Base-by-base conservation (phyloP, 2,329 filamentous ascomycete species). In the Nigrospora sphaerica region DNA sequence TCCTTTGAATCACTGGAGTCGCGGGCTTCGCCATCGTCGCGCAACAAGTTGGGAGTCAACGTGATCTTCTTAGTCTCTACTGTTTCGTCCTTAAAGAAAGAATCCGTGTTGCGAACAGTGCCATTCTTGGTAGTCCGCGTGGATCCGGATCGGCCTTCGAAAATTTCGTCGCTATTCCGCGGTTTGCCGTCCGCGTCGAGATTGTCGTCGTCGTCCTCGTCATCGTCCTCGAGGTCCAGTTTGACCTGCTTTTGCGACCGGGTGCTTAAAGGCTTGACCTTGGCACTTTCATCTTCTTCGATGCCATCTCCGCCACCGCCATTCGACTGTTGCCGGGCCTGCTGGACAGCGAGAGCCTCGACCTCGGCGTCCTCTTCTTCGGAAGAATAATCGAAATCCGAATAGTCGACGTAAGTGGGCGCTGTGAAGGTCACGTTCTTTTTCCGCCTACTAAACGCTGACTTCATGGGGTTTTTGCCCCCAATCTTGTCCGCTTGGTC, bases 51-150 rank as follows among this genome's bases (percentile, higher is more conserved):
- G 2, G 93, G 93, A 4, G 93, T 98, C 39, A 98, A 78, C 0
- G 91, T 95, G 55, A 98, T 97, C 71, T 97, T 97, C 66, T 95
- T 90, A 3, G 93, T 96, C 66, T 97, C 93, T 34, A 89, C 86
- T 32, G 81, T 89, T 60, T 98, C 92, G 60, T 97, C 93, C 65
- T 90, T 95, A 74, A 96, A 96, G 73, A 97, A 96, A 1, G 92
- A 95, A 66, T 97, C 92, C 5, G 89, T 92, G 62, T 95, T 95
- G 52, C 92, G 81, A 39, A 95, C 78, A 18, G 87, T 92, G 37
- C 90, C 90, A 56, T 95, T 95, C 52, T 85, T 81, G 33, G 88
- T 90, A 61, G 85, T 80, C 61, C 75, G 76, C 2, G 71, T 68
- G 2, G 70, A 69, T 47, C 73, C 70, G 2, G 65, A 57, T 50